Evolutionary conservation across 805 yeast species (phyloP), one percentile per base, ranked within the genome.

Genomic region (Candida piceae): DNA sequence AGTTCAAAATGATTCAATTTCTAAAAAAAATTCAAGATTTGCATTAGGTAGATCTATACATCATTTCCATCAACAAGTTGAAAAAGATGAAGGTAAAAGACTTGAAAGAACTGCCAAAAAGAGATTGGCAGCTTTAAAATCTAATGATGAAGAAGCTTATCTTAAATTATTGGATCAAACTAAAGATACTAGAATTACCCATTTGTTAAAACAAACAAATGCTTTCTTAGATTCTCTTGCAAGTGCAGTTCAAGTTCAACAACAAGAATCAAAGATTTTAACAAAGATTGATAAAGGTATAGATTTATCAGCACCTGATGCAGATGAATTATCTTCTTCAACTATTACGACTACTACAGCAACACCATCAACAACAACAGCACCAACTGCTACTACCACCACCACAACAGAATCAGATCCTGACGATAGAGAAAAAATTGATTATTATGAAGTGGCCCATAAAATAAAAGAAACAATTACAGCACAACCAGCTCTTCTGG

Each of bases 71-170:
- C 65, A 63, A 40, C 62, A 63, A 39, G 70, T 78, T 18, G 93
- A 83, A 56, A 79, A 75, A 55, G 95, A 84, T 39, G 93, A 84
- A 59, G 75, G 78, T 43, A 82, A 74, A 63, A 74, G 80, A 58
- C 62, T 81, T 43, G 93, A 84, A 59, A 78, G 76, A 56, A 84
- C 80, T 20, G 94, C 94, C n/a, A 84, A 80, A 54, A 89, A 83
- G 57, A 82, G 95, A 75, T 73, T 84, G 62, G 88, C 81, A 53
- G 93, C 93, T 20, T 74, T 84, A 68, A 83, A 81, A 59, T 84
- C 89, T 13, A 84, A 84, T 57, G 95, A 84, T 66, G 94, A 84
- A 60, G 95, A 84, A 55, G 93, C 93, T 2, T 84, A 84, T 64
- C 73, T 84, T 57, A 84, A 84, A 55, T 72, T 84, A 53, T 70